Evolutionary conservation across 2,329 filamentous ascomycete species (phyloP), one percentile per base, ranked within the genome.

Genomic region (Trichoderma semiorbis): DNA sequence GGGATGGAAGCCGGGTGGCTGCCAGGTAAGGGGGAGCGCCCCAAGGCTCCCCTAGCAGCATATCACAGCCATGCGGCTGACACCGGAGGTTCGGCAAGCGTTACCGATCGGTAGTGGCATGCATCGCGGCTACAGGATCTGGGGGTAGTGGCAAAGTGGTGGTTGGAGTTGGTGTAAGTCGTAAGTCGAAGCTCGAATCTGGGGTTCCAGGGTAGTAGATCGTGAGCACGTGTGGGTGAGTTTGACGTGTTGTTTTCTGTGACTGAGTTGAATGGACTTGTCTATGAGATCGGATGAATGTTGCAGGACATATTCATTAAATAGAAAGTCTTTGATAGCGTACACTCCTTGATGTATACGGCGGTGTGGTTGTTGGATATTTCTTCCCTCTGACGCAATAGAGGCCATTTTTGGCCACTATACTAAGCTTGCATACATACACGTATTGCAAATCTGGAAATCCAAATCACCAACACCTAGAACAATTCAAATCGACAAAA

Each of bases 191-290:
- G 24, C 24, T 62, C 4, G 32, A 18, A 47, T 58, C 18, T 8
- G 34, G 24, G 32, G 53, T 32, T 68, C 32, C 21, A 68, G 65
- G 65, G 65, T 68, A 68, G 65, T n/a, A 18, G n/a, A 5, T 65
- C 8, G 43, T 7, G 18, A 21, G 34, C 34, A 21, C 11, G 43
- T 21, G 43, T 10, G 11, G 4, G 21, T 10, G 11, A 10, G 16
- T 53, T 34, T 65, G 2, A 21, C 2, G 21, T n/a, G 30, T 14
- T 24, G 14, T 24, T 8, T 53, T 8, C 24, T 32, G 53, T 7
- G 24, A 26, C n/a, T 36, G 30, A 12, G 3, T 12, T n/a, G 10
- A 7, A 11, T 14, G 58, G 6, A 21, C 16, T 16, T 34, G 16
- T 28, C 6, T 2, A 24, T 14, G 47, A 53, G 47, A 6, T 11